Percentiles rank a stretch among this genome's conserved stretches.
Conservation (phyloP, 352 stramenopile species). For the Pythium rhizo-oryzae region DNA sequence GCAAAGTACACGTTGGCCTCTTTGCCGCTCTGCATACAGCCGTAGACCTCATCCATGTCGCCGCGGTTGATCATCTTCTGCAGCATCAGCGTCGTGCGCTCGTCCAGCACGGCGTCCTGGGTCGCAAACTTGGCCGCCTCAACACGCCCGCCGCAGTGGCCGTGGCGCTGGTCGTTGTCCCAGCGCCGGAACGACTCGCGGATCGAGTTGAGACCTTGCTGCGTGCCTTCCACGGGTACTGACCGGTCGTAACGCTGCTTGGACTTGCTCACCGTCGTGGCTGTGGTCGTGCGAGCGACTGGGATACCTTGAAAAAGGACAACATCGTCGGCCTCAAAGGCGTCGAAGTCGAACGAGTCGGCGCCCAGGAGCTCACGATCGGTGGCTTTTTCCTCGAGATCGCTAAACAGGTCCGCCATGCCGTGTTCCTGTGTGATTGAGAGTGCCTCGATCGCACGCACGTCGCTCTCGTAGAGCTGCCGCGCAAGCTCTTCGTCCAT, state of each 20-base stretch:
- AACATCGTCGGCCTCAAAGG: background rate
- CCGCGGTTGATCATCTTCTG: slow-evolving; percentile 40
- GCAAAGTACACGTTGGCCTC: slow-evolving; percentile 85
- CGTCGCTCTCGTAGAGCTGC: slow-evolving; percentile 67
- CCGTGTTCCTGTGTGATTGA: slow-evolving; percentile 38
- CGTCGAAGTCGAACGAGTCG: slow-evolving; percentile 27
- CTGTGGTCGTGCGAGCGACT: too few species aligned
- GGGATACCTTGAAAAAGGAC: too few species aligned
- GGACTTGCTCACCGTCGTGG: background rate
- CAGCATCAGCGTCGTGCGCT: slow-evolving; percentile 51
- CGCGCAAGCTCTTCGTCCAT: slow-evolving; percentile 73
- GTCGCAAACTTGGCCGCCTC: slow-evolving; percentile 60
- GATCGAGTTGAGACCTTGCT: slow-evolving; percentile 59
- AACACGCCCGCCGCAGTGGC: slow-evolving; percentile 45
- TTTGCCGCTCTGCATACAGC: slow-evolving; percentile 80
- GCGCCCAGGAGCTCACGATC: slow-evolving; percentile 43
- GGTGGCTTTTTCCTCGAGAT: slow-evolving; percentile 34
- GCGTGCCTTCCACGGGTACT: slow-evolving; percentile 29
- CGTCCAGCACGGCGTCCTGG: slow-evolving; percentile 76
- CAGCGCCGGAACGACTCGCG: slow-evolving; percentile 53
- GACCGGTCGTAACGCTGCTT: slow-evolving; percentile 37
- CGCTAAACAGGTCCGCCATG: slow-evolving; percentile 26
- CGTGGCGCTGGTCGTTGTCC: slow-evolving; percentile 65
- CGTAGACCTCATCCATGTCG: slow-evolving; percentile 71
- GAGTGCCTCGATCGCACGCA: slow-evolving; percentile 38